Conservation (phyloP, 352 stramenopile genomes). For the Phytophthora idaei region DNA sequence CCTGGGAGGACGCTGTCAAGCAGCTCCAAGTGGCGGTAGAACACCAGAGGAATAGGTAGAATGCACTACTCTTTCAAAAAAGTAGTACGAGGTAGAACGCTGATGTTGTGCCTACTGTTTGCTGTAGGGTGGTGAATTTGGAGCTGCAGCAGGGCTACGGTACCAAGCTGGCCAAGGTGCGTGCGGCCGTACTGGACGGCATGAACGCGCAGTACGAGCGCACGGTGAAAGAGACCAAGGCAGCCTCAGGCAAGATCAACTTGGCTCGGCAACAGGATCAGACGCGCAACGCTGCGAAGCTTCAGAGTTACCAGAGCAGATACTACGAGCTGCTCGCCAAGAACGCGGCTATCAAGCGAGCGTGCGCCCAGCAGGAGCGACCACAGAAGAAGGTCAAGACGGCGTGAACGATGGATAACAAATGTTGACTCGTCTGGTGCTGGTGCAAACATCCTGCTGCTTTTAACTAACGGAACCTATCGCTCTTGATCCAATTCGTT, state of each 20-base stretch:
- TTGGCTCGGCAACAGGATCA: conserved; percentile 72
- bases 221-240: conserved; percentile 44
- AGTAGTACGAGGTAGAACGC: conserved; percentile 11
- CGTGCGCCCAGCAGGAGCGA: conserved; percentile 30
- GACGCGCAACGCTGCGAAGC: conserved; percentile 62
- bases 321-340: conserved; percentile 71
- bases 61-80: conserved; percentile 7
- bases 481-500: conserved; percentile 1
- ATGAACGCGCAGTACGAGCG: conserved; percentile 64
- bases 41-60: conserved; percentile 63
- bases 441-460: neutral
- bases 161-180: conserved; percentile 68
- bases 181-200: conserved; percentile 64
- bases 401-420: conserved; percentile 11
- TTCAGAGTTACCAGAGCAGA: conserved; percentile 59
- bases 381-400: conserved; percentile 50
- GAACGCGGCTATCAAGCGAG: conserved; percentile 62
- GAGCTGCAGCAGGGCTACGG: conserved; percentile 81
- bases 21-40: conserved; percentile 62
- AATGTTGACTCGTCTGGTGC: neutral
- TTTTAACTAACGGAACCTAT: conserved; percentile 13
- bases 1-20: conserved; percentile 63
- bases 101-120: conserved; percentile 6
- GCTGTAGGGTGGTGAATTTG: conserved; percentile 62
- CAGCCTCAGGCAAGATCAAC: conserved; percentile 59